Percentiles rank a stretch among this genome's conserved stretches.
These are phyloP conservation scores for Opeltia flavorubescens DNA, from an alignment of 495 filamentous ascomycete genomes.

Conservation along the genomic window DNA sequence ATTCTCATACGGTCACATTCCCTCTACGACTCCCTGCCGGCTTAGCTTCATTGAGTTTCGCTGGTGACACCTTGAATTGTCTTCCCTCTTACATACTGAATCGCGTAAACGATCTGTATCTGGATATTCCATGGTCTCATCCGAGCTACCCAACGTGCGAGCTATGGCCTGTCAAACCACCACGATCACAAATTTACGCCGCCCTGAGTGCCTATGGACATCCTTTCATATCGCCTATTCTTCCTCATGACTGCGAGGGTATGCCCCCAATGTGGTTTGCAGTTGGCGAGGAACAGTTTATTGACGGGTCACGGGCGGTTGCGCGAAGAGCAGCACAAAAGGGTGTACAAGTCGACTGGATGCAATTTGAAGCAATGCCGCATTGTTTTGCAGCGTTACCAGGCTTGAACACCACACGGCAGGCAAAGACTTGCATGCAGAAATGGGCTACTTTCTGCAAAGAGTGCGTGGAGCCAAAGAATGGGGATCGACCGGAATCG, in stretches of 20 bases:
- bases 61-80: too few relatives aligned
- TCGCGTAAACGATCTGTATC: too few relatives aligned
- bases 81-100: too few relatives aligned
- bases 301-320: conserved; percentile 42
- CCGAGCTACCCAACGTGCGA: conserved; percentile 26
- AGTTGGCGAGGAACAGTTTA: conserved; percentile 49
- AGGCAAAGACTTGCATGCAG: conserved; percentile 1
- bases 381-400: conserved; percentile 40
- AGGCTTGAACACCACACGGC: background rate
- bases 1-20: too few relatives aligned
- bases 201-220: conserved; percentile 40
- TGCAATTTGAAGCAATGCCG: conserved; percentile 57
- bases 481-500: too few relatives aligned
- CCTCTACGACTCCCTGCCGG: too few relatives aligned
- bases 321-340: conserved; percentile 32
- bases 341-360: conserved; percentile 41
- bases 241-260: conserved; percentile 40
- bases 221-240: conserved; percentile 44
- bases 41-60: too few relatives aligned
- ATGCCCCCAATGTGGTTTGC: conserved; percentile 44
- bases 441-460: conserved; percentile 5
- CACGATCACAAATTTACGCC: conserved; percentile 42
- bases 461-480: too few relatives aligned
- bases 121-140: too few relatives aligned
- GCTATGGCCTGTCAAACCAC: conserved; percentile 47